A percentile compares a stretch with the other conserved stretches of the same genome.
phyloP scores from a whole-genome alignment of 768 basidiomycete genomes.

The Tephrocybe sp. region DNA sequence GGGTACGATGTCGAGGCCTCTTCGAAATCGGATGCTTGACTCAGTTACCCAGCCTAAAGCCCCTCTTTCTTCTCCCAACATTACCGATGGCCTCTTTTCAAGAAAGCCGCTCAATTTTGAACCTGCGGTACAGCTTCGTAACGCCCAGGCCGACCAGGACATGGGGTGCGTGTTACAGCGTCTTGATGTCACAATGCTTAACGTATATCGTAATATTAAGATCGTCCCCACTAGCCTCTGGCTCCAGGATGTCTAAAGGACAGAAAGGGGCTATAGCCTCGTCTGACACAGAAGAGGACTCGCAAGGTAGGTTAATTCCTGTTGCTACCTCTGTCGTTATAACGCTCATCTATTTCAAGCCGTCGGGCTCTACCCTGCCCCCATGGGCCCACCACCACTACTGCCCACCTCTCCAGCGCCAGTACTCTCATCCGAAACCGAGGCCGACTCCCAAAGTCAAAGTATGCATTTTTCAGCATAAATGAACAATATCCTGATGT shows the following conservation, averaged over 20 bases:
- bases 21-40: slow-evolving; percentile 2
- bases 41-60: slow-evolving; percentile 1
- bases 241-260: slow-evolving; percentile 5
- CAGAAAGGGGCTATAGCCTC: slow-evolving; percentile 21
- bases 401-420: slow-evolving; percentile 12
- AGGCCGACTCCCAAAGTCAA: slow-evolving; percentile 21
- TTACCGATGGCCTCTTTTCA: slow-evolving; percentile 12
- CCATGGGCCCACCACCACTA: background rate
- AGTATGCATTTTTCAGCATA: slow-evolving; percentile 8
- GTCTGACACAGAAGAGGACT: slow-evolving; percentile 42
- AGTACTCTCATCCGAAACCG: slow-evolving; percentile 18
- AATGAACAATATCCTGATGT: no score
- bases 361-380: background rate
- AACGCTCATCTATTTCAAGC: slow-evolving; percentile 2
- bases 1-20: slow-evolving; percentile 1
- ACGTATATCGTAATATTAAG: background rate
- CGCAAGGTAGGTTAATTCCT: slow-evolving; percentile 31
- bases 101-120: slow-evolving; percentile 25
- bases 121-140: slow-evolving; percentile 13
- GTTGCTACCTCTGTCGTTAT: background rate
- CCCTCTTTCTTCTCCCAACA: slow-evolving; percentile 24
- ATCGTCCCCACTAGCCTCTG: background rate
- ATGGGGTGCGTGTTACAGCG: slow-evolving; percentile 16
- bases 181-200: no score
- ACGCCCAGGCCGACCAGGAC: slow-evolving; percentile 18